Conservation (phyloP, 2,329 filamentous ascomycete species). For the Colletotrichum chrysophilum region DNA sequence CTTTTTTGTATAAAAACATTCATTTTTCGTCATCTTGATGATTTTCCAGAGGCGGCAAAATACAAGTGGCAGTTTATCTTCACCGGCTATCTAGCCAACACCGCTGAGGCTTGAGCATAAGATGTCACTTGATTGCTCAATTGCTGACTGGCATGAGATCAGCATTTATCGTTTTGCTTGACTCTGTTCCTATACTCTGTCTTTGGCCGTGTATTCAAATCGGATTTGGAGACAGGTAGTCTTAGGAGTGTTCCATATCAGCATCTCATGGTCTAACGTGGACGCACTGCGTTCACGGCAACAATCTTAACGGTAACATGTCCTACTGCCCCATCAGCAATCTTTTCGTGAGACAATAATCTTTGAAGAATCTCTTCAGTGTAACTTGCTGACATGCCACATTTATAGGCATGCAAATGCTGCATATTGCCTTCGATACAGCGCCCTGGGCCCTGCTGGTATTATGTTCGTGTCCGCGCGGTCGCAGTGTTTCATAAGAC, state of each 20-base stretch:
- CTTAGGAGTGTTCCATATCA: too few species aligned
- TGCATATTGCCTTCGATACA: background rate
- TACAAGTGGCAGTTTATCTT: fast-evolving
- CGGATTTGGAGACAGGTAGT: fast-evolving
- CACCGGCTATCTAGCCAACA: too few species aligned
- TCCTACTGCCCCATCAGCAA: too few species aligned
- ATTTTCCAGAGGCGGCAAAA: background rate
- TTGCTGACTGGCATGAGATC: background rate
- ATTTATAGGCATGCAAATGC: background rate
- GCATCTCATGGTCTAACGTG: too few species aligned
- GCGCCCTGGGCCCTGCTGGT: background rate
- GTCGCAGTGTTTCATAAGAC: too few species aligned
- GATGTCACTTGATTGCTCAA: background rate
- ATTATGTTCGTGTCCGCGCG: background rate
- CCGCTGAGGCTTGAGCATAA: background rate
- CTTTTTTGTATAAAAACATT: fast-evolving
- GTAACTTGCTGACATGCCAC: too few species aligned
- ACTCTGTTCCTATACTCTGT: too few species aligned
- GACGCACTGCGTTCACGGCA: background rate
- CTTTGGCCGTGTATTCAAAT: too few species aligned
- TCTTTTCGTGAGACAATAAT: too few species aligned
- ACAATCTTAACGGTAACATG: fast-evolving
- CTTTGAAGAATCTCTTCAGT: too few species aligned
- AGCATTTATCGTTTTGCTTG: too few species aligned
- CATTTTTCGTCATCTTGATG: background rate